Conservation (phyloP, 768 basidiomycete genomes). For the Crucibulum laeve region DNA sequence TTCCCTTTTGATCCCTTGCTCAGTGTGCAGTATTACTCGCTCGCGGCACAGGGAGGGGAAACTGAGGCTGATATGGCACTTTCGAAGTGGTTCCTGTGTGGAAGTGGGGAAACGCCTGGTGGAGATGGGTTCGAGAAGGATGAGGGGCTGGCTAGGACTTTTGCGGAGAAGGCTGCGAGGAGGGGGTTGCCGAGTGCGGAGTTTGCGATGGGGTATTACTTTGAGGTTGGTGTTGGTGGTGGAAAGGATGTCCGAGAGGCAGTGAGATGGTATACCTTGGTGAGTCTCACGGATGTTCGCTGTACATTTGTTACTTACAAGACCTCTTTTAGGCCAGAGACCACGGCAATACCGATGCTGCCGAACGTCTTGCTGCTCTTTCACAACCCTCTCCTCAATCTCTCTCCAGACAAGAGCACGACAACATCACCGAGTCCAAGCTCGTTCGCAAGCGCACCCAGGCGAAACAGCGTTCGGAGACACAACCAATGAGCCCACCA, state of each 20-base stretch:
- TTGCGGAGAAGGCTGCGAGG: slow-evolving; percentile 82
- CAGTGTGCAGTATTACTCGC: slow-evolving; percentile 85
- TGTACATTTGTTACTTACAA: background rate
- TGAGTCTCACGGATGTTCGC: slow-evolving; percentile 9
- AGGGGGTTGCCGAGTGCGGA: slow-evolving; percentile 79
- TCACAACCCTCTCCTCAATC: slow-evolving; percentile 54
- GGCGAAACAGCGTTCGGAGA: slow-evolving; percentile 48
- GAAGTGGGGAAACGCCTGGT: slow-evolving; percentile 39
- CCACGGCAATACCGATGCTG: slow-evolving; percentile 80
- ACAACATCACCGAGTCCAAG: slow-evolving; percentile 69
- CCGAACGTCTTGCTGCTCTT: slow-evolving; percentile 67
- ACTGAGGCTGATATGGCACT: slow-evolving; percentile 95
- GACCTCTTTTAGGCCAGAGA: slow-evolving; percentile 55
- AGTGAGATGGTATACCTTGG: slow-evolving; percentile 70
- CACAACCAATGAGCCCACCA: slow-evolving; percentile 18
- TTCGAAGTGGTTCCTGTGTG: slow-evolving; percentile 96
- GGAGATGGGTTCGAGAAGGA: slow-evolving; percentile 78
- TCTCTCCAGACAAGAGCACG: slow-evolving; percentile 78
- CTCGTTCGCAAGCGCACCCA: slow-evolving; percentile 80
- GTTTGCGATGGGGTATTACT: slow-evolving; percentile 96
- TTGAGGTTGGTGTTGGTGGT: slow-evolving; percentile 87
- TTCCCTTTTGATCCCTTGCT: slow-evolving; percentile 87
- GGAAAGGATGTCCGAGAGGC: slow-evolving; percentile 59
- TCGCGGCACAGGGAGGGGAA: slow-evolving; percentile 83
- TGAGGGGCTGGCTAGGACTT: slow-evolving; percentile 79